Evolutionary conservation across 2,329 filamentous ascomycete genomes (phyloP), one percentile per base, ranked within the genome.

Genomic region (Verticillium klebahnii): DNA sequence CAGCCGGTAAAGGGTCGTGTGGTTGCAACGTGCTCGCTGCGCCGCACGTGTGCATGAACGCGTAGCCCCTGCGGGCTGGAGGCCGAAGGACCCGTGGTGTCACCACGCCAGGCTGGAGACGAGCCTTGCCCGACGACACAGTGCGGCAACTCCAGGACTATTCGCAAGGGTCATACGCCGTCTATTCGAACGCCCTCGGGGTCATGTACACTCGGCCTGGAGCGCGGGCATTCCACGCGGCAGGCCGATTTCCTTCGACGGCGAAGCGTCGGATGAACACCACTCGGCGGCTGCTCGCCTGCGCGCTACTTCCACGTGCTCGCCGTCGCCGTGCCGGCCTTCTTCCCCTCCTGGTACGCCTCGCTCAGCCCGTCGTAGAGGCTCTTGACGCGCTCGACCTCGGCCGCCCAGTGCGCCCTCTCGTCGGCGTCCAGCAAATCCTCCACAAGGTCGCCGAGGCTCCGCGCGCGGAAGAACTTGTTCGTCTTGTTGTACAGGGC

Each of bases 401-500:
- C 81, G 0, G 29, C 63, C 1, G 50, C 62, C 74, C 74, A 80
- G 29, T 66, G 68, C 23, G 64, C 60, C 61, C 66, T 70, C 58
- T 78, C 77, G 2, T 55, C 68, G 0, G 66, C 68, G 34, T 77
- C 75, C 1, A 71, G 65, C 4, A 84, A 65, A 23, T 74, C 72
- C 0, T 61, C 69, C 0, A 79, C 70, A 39, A 83, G 60, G 7
- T 81, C 78, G 8, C 67, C 69, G 2, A 83, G 66, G 60, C 80
- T 80, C 56, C 70, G 73, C 0, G 78, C 77, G 11, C 67, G 70
- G 62, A 86, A 86, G 71, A 86, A 86, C 71, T 80, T 82, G 67
- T 86, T 87, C 3, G 64, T 71, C n/a, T 77, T 74, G 62, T 86
- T 86, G 62, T 86, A 86, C 57, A 86, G 71, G 19, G 77, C 73